Evolutionary conservation across 768 basidiomycete species (phyloP), one percentile per base, ranked within the genome.

Genomic region (Mycena capillaripes): DNA sequence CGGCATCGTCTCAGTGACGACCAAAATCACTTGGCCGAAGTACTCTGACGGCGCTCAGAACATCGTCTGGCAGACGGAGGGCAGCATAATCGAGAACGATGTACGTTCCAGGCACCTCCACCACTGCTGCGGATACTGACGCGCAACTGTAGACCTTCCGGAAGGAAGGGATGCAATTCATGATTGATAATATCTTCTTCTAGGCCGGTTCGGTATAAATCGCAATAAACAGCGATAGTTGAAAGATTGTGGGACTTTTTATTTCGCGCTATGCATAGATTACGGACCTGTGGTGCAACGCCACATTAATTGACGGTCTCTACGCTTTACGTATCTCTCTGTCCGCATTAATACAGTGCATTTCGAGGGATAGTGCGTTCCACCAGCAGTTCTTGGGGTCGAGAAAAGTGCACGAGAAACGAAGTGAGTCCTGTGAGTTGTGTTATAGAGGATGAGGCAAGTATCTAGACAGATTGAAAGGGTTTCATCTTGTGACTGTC

Each of bases 51-150:
- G 40, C n/a, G 29, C n/a, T 2, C 38, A 42, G 59, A 60, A 72
- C 23, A 61, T 72, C 27, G 71, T 72, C 17, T 72, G 64, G 64
- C 71, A 72, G 48, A 56, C 71, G 2, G 59, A 72, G 30, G 71
- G 71, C 8, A 30, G 36, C 14, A 27, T 64, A 9, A 48, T 52
- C 2, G 71, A 67, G 32, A 21, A 67, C 10, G 71, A 72, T 57
- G 71, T 72, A 29, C 16, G 71, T 66, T 10, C 27, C 25, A 44
- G 4, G 8, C 21, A 8, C 11, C 25, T 3, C 21, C 16, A 17
- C 29, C 14, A 25, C 30, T 32, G 46, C 6, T 14, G 61, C 21
- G 17, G n/a, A 50, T 50, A 11, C 19, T 48, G 6, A 53, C 42
- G 19, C 5, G 30, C 5, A n/a, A 14, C 21, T 19, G 46, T 23